Conservation (phyloP, 2,329 filamentous ascomycete genomes). For the Monosporascus sp. region DNA sequence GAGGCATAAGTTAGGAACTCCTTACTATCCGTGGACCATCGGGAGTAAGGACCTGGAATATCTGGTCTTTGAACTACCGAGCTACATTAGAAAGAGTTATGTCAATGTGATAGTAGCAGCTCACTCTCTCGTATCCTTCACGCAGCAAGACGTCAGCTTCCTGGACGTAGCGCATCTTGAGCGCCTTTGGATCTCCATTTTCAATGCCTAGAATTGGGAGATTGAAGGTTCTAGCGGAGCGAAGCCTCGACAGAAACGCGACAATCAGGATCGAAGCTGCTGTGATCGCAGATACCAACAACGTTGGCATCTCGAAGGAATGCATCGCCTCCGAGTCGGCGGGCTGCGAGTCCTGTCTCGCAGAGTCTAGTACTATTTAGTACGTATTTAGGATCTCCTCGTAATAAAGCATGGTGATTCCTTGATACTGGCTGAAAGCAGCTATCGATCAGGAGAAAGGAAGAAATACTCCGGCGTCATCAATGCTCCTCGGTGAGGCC, state of each 20-base stretch:
- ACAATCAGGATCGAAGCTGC: conserved; percentile 7
- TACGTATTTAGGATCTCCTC: no score
- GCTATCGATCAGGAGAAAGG: no score
- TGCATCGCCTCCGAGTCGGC: conserved; percentile 7
- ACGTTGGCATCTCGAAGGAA: conserved; percentile 2
- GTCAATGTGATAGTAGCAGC: neutral
- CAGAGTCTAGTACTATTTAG: no score
- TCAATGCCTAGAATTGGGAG: conserved; percentile 17
- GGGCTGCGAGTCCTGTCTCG: no score
- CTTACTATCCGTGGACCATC: conserved; percentile 18
- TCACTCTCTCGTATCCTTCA: conserved; percentile 20
- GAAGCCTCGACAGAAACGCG: conserved; percentile 10
- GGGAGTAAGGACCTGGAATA: conserved; percentile 23
- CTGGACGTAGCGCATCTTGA: conserved; percentile 21
- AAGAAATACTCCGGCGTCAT: no score
- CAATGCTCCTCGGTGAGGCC: no score
- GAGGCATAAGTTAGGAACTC: neutral
- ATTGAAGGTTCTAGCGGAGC: conserved; percentile 8
- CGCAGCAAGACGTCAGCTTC: conserved; percentile 22
- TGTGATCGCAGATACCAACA: conserved; percentile 12
- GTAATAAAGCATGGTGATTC: no score
- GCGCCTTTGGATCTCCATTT: conserved; percentile 9
- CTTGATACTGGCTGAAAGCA: no score
- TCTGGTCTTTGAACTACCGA: conserved; percentile 19
- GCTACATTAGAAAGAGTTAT: neutral